These are phyloP conservation scores for Aureobasidium sp. DNA, from an alignment of 2,329 filamentous ascomycete species.

Conservation along the genomic window DNA sequence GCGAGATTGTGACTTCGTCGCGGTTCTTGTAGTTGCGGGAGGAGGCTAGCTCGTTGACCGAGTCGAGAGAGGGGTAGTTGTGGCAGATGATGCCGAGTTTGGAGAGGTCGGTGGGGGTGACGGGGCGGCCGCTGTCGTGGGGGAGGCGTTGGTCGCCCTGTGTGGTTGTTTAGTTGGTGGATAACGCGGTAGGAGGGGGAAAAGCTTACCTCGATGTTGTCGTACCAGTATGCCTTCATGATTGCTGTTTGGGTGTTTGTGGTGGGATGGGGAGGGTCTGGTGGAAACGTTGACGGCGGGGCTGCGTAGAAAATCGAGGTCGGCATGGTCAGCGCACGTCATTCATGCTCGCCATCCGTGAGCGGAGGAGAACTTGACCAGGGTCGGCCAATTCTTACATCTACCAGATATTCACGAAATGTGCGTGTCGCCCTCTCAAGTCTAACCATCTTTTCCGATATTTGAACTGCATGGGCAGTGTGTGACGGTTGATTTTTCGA, in stretches of 20 bases:
- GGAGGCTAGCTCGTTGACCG: constrained; percentile 66
- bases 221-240: constrained; percentile 65
- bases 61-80: constrained; percentile 54
- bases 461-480: no score
- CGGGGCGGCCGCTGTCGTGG: constrained; percentile 73
- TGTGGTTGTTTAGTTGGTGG: constrained; percentile 18
- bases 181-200: constrained; percentile 4
- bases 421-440: no score
- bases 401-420: neutral
- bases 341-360: neutral
- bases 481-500: neutral
- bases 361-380: neutral
- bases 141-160: constrained; percentile 89
- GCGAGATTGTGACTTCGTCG: constrained; percentile 86
- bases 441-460: neutral
- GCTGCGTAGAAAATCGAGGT: neutral
- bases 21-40: constrained; percentile 86
- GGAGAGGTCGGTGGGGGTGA: constrained; percentile 59
- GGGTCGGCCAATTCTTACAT: neutral
- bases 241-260: neutral
- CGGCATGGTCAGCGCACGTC: constrained; percentile 11
- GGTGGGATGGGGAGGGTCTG: neutral
- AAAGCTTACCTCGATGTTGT: constrained; percentile 50
- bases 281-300: neutral
- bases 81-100: constrained; percentile 76